phyloP scores from a whole-genome alignment of 169 alveolate species.

The Cyclospora cayetanensis region DNA sequence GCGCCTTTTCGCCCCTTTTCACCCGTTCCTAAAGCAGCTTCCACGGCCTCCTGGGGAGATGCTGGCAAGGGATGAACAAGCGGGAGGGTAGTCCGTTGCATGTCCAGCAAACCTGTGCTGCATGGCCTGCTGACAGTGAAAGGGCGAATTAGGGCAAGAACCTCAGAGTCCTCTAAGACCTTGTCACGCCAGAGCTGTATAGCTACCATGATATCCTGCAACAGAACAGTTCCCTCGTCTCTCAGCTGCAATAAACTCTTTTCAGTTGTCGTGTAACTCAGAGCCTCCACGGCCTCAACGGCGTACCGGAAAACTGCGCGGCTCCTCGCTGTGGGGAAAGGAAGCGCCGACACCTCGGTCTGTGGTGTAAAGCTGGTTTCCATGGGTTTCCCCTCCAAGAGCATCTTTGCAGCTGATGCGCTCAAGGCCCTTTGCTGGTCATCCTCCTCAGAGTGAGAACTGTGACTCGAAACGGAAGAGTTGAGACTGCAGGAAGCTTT shows the following conservation, averaged over 20 bases:
- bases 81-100: slow-evolving; percentile 4
- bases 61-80: background rate
- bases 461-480: background rate
- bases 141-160: background rate
- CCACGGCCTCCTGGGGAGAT: background rate
- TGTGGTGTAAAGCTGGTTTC: background rate
- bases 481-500: background rate
- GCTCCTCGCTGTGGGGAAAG: slow-evolving; percentile 13
- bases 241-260: background rate
- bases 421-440: background rate
- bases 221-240: background rate
- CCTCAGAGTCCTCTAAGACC: background rate
- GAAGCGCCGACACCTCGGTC: background rate
- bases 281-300: slow-evolving; percentile 2
- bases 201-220: background rate
- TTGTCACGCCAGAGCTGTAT: background rate
- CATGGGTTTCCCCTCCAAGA: background rate
- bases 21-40: background rate
- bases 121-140: slow-evolving; percentile 3
- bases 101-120: background rate
- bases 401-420: background rate
- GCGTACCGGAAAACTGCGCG: slow-evolving; percentile 27
- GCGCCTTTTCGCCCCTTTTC: too few relatives aligned
- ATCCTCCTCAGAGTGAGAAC: background rate
- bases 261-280: background rate